Base-by-base conservation (phyloP, 2,329 filamentous ascomycete species). In the Aspergillus caelatus region DNA sequence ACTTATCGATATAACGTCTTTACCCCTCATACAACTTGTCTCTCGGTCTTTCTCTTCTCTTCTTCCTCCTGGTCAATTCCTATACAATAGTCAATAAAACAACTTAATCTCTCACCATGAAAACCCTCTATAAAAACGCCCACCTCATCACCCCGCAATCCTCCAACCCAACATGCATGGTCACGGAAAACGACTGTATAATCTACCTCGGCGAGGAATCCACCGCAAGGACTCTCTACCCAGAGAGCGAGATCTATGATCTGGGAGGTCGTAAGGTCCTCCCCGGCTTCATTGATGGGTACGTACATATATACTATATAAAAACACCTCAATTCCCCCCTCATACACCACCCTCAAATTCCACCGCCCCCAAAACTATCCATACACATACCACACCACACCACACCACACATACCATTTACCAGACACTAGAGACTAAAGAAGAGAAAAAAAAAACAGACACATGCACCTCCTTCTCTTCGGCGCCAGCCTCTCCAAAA, bases 251-350 rank as follows among this genome's bases (percentile, higher is more conserved):
- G 61, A 67, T 65, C 9, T 28, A 72, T 48, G 76, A 83, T 61
- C 69, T 84, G 8, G 58, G 72, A 0, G 70, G 74, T 10, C 73
- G 71, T 39, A 74, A 78, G 30, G 71, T 84, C 0, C 69, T 83
- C 1, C 82, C 82, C 0, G 78, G 80, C 0, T 84, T 84, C 62
- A 79, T 84, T 45, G 82, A 84, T 65, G 80, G 78, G 21, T 82
- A 83, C 58, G 79, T 28, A n/a, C 30, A 41, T 9, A 16, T 21
- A 46, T 4, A 46, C 26, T 4, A 26, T 26, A 26, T 26, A 26
- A 10, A 23, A 12, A 12, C 9, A 23, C 36, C 26, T 26, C 16
- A 26, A 11, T 12, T 10, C 30, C n/a, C 19, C n/a, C n/a, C n/a
- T n/a, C n/a, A 10, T 21, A 46, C n/a, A 26, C 45, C 21, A 23